phyloP scores from a whole-genome alignment of 257 asterid genomes.

The Avicennia marina region DNA sequence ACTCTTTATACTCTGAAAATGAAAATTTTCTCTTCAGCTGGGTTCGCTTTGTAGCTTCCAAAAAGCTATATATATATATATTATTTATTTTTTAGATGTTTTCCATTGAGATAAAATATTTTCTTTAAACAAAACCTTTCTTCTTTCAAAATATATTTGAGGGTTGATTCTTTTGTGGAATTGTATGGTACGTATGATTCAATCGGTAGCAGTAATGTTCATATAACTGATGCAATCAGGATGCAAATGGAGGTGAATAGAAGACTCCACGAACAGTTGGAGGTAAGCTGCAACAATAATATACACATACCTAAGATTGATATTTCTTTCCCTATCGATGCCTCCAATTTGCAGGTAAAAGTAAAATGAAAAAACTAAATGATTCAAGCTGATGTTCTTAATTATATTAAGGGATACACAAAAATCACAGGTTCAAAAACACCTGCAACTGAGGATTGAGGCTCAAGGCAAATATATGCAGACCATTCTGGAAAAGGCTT shows the following conservation, averaged over 20 bases:
- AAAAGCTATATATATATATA: too few species aligned
- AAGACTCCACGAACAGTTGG: constrained; percentile 93
- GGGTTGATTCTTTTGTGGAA: constrained; percentile 16
- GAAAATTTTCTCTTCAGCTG: too few species aligned
- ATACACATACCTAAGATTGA: not conserved
- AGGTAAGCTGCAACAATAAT: constrained; percentile 48
- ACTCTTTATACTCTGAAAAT: not conserved
- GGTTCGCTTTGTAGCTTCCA: too few species aligned
- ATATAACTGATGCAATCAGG: constrained; percentile 60
- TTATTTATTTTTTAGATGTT: too few species aligned
- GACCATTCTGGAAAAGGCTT: constrained; percentile 81
- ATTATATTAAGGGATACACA: too few species aligned
- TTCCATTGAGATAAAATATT: too few species aligned
- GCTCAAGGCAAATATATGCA: constrained; percentile 99
- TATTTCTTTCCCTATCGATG: too few species aligned
- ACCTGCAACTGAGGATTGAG: constrained; percentile 89
- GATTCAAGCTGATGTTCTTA: too few species aligned
- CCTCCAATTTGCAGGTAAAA: too few species aligned
- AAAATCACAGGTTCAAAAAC: constrained; percentile 76
- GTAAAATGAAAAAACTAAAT: too few species aligned
- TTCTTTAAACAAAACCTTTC: too few species aligned
- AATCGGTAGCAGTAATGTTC: constrained; percentile 35
- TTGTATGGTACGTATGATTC: constrained; percentile 23
- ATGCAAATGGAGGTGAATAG: constrained; percentile 99
- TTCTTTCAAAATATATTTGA: not conserved